Conservation (phyloP, 371 early-diverging fungal genomes). For the Syncephalis plumigaleata region DNA sequence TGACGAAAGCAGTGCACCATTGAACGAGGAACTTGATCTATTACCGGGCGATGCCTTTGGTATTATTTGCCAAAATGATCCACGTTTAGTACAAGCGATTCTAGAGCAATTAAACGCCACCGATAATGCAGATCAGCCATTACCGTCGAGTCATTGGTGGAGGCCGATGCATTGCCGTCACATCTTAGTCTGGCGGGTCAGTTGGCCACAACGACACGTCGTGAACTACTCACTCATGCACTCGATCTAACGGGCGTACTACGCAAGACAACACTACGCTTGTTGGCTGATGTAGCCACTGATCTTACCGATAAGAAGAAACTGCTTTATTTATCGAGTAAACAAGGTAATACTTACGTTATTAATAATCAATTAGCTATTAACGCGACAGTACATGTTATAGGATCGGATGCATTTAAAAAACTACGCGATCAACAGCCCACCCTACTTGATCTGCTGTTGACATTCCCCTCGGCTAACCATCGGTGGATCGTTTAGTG, state of each 20-base stretch:
- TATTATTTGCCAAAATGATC: constrained; percentile 58
- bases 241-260: constrained; percentile 57
- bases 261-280: constrained; percentile 60
- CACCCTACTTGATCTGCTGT: constrained; percentile 54
- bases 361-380: not conserved
- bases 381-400: not conserved
- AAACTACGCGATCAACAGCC: constrained; percentile 13
- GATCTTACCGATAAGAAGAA: constrained; percentile 43
- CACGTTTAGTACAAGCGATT: constrained; percentile 28
- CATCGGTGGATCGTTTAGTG: constrained; percentile 43
- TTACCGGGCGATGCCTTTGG: constrained; percentile 81
- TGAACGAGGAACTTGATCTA: constrained; percentile 26
- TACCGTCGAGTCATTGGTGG: constrained; percentile 11
- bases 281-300: constrained; percentile 58
- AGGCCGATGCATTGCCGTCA: constrained; percentile 21
- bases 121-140: constrained; percentile 13
- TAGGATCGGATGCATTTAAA: not conserved
- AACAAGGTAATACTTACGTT: constrained; percentile 28
- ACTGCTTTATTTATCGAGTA: constrained; percentile 57
- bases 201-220: constrained; percentile 11
- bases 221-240: constrained; percentile 40
- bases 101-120: constrained; percentile 21
- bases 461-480: constrained; percentile 53
- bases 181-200: constrained; percentile 29
- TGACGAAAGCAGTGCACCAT: constrained; percentile 2